phyloP scores from a whole-genome alignment of 257 asterid genomes.

The Ehretia macrophylla region DNA sequence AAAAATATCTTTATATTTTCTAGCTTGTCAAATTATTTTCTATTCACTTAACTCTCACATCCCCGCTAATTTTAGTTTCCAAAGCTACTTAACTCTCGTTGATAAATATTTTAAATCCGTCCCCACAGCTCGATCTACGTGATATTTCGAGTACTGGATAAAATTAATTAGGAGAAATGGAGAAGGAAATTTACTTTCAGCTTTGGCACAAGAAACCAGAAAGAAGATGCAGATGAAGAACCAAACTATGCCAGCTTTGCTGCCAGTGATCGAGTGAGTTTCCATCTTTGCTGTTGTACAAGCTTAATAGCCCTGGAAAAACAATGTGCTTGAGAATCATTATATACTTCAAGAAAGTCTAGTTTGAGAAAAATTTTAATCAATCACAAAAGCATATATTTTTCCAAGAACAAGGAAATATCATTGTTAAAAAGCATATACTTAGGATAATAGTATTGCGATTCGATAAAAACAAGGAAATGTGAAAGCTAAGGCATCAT shows the following conservation, averaged over 20 bases:
- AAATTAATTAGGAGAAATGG: background rate
- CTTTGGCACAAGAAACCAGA: constrained; percentile 21
- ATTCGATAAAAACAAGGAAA: constrained; percentile 10
- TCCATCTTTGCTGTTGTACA: constrained; percentile 16
- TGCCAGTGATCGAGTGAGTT: constrained; percentile 12
- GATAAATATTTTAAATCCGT: too few species aligned
- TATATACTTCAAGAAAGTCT: background rate
- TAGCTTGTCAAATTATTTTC: too few species aligned
- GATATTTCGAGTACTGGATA: background rate
- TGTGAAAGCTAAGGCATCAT: background rate
- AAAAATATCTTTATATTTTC: too few species aligned
- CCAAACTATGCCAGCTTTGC: constrained; percentile 1
- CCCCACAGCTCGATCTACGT: too few species aligned
- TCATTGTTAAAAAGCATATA: background rate
- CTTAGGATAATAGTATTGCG: background rate
- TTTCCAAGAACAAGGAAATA: constrained; percentile 7
- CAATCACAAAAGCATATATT: background rate
- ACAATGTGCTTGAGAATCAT: background rate
- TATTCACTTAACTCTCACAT: too few species aligned
- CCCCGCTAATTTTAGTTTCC: too few species aligned
- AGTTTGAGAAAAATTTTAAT: background rate
- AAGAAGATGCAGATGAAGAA: constrained; percentile 17
- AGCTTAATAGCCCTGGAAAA: background rate
- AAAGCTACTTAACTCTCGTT: too few species aligned
- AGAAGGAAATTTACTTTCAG: constrained; percentile 35